phyloP scores from a whole-genome alignment of 768 basidiomycete genomes.

The Trametes cubensis region DNA sequence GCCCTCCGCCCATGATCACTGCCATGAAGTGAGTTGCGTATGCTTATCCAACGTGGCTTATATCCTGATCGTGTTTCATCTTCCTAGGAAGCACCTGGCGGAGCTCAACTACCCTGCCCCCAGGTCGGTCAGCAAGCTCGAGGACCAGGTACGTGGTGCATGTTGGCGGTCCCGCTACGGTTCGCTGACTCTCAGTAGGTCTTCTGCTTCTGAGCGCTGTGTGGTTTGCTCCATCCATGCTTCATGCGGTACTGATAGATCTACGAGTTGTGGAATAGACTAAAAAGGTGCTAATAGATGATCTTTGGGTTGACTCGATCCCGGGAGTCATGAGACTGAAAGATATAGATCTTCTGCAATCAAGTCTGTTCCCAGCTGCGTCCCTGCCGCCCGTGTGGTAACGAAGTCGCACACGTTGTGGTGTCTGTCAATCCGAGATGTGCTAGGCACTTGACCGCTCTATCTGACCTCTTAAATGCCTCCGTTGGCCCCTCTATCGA shows the following conservation, averaged over 20 bases:
- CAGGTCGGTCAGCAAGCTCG: slow-evolving; percentile 89
- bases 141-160: slow-evolving; percentile 66
- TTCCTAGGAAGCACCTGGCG: slow-evolving; percentile 78
- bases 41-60: slow-evolving; percentile 10
- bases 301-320: slow-evolving; percentile 4
- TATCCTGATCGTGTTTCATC: slow-evolving; percentile 2
- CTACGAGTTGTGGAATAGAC: neutral
- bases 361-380: neutral
- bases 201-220: slow-evolving; percentile 29
- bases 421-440: neutral
- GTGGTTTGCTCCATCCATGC: neutral
- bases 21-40: slow-evolving; percentile 68
- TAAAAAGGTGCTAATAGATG: slow-evolving; percentile 2
- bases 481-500: neutral
- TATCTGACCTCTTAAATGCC: neutral
- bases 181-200: slow-evolving; percentile 21
- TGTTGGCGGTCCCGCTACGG: neutral
- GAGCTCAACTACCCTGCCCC: slow-evolving; percentile 88
- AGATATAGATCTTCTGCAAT: too few species aligned
- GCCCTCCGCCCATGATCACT: slow-evolving; percentile 75
- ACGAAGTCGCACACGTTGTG: neutral
- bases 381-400: slow-evolving; percentile 3
- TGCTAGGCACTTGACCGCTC: too few species aligned
- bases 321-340: neutral
- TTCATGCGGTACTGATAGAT: neutral